Conservation (phyloP, 495 filamentous ascomycete species). For the Geopyxis carbonaria region DNA sequence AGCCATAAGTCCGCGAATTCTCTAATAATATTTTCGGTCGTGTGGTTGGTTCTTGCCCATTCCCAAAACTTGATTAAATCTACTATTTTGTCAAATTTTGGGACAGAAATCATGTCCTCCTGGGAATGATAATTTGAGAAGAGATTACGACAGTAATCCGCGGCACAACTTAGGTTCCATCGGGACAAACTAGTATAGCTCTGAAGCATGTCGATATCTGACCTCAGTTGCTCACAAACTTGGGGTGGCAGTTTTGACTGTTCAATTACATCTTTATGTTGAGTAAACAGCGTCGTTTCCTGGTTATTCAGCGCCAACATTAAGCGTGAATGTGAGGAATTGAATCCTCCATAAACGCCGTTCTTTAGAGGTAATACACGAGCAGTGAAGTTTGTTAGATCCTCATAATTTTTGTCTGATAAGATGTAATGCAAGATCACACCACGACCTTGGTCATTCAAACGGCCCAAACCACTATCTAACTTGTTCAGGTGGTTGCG, state of each 20-base stretch:
- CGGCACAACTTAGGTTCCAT: constrained; percentile 15
- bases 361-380: constrained; percentile 12
- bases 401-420: constrained; percentile 10
- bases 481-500: no score
- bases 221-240: no score
- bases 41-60: constrained; percentile 5
- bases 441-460: no score
- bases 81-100: constrained; percentile 4
- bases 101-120: constrained; percentile 3
- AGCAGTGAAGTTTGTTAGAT: constrained; percentile 11
- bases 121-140: neutral
- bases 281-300: no score
- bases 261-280: no score
- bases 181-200: constrained; percentile 4
- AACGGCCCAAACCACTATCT: no score
- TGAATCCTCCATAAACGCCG: constrained; percentile 10
- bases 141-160: constrained; percentile 10
- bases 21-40: neutral
- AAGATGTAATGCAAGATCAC: constrained; percentile 17
- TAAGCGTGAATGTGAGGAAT: no score
- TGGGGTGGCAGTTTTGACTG: no score
- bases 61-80: constrained; percentile 17
- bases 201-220: constrained; percentile 7
- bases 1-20: constrained; percentile 23
- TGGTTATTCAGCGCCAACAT: no score